Evolutionary conservation across 78 protist genomes (phyloP).

Genomic region (Neovahlkampfia damariscottae): DNA sequence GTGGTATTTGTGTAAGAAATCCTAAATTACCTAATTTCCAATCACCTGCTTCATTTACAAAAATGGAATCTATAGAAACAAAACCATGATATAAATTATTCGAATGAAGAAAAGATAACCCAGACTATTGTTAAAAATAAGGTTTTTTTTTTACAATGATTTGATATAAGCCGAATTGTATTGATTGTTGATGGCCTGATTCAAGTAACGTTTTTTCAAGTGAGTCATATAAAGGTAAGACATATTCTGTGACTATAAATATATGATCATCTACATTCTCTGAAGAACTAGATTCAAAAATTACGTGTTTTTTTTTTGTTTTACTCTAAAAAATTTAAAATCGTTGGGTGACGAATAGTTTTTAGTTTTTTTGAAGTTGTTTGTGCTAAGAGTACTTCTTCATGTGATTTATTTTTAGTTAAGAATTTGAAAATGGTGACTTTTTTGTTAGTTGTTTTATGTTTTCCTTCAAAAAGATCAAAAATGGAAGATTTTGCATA

Average conservation of each 20-base stretch:
- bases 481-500: too few relatives aligned
- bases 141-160: not conserved
- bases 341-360: not conserved
- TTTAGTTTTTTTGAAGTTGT: not conserved
- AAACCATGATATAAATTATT: not conserved
- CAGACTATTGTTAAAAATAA: not conserved
- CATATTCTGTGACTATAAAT: constrained; percentile 21
- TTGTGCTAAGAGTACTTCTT: not conserved
- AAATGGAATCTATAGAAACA: not conserved
- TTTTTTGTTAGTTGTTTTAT: too few relatives aligned
- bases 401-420: too few relatives aligned
- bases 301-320: not conserved
- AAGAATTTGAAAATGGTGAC: too few relatives aligned
- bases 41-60: constrained; percentile 5
- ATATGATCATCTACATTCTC: not conserved
- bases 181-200: not conserved
- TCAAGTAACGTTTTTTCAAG: too few relatives aligned
- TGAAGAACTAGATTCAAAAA: not conserved
- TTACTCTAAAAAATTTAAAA: not conserved
- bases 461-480: too few relatives aligned
- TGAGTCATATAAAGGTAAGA: constrained; percentile 12
- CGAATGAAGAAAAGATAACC: constrained; percentile 1
- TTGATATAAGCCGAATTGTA: not conserved
- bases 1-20: not conserved
- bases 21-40: constrained; percentile 36